phyloP scores from a whole-genome alignment of 2,329 filamentous ascomycete genomes.

The Westerdykella aurantiaca region DNA sequence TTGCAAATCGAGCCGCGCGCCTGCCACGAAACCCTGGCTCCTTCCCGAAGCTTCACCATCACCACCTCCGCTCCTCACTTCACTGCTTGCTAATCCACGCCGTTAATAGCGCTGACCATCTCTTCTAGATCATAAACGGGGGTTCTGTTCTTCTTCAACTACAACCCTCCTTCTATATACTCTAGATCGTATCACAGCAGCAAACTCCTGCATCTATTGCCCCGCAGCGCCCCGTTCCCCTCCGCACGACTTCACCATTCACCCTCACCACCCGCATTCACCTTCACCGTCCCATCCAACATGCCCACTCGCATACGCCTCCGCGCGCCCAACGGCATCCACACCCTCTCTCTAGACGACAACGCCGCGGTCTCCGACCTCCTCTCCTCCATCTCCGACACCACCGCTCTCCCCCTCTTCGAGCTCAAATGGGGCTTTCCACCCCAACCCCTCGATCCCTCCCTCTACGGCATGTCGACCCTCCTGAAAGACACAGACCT shows the following conservation, averaged over 20 bases:
- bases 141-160: too few relatives aligned
- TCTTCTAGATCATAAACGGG: too few relatives aligned
- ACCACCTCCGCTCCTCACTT: background rate
- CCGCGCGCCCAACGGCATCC: constrained; percentile 66
- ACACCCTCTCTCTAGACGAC: constrained; percentile 63
- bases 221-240: too few relatives aligned
- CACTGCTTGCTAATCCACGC: too few relatives aligned
- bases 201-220: too few relatives aligned
- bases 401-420: constrained; percentile 61
- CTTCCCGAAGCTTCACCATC: background rate
- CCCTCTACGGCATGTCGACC: constrained; percentile 46
- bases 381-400: constrained; percentile 54
- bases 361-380: constrained; percentile 61
- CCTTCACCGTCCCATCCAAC: constrained; percentile 10
- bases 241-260: too few relatives aligned
- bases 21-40: background rate
- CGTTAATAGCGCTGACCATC: too few relatives aligned
- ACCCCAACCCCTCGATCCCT: constrained; percentile 61
- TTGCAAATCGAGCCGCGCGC: too few relatives aligned
- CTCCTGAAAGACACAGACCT: constrained; percentile 53
- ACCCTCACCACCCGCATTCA: too few relatives aligned
- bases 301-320: constrained; percentile 66
- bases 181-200: too few relatives aligned
- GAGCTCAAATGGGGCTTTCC: constrained; percentile 83
- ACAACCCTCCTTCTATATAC: too few relatives aligned